A percentile compares a stretch with the other conserved stretches of the same genome.
Evolutionary conservation across 139 green algal species (phyloP).

Genomic region (Tetradesmus obliquus): DNA sequence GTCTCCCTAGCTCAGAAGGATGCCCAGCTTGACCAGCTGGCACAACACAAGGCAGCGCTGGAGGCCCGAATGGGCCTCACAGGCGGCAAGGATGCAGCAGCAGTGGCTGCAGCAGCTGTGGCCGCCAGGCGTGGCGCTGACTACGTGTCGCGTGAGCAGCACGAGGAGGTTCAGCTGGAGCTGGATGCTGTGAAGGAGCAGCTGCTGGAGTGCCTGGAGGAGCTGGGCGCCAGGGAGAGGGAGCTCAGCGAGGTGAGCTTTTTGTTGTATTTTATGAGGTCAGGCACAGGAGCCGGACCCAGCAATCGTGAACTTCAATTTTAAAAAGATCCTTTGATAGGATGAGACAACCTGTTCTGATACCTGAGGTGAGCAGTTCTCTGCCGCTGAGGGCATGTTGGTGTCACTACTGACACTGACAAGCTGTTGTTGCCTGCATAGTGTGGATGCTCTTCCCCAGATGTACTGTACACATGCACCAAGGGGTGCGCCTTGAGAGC

Average conservation of each 20-base stretch:
- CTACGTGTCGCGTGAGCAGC: constrained; percentile 61
- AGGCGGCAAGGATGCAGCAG: constrained; percentile 10
- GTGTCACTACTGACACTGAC: too few species aligned
- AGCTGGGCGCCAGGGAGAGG: constrained; percentile 60
- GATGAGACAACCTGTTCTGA: not conserved
- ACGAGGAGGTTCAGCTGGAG: constrained; percentile 61
- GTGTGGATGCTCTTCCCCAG: not conserved
- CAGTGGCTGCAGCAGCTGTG: constrained; percentile 8
- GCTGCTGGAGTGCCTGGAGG: constrained; percentile 64
- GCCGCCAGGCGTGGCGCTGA: constrained; percentile 5
- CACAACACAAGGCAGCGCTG: constrained; percentile 24
- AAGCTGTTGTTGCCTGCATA: too few species aligned
- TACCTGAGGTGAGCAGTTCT: not conserved
- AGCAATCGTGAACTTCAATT: too few species aligned
- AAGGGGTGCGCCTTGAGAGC: too few species aligned
- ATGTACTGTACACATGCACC: not conserved
- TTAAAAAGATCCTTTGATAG: too few species aligned
- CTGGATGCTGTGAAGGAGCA: constrained; percentile 59
- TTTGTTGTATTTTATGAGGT: not conserved
- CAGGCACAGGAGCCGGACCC: not conserved
- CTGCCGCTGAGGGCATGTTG: too few species aligned
- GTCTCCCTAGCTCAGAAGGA: constrained; percentile 39
- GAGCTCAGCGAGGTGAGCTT: constrained; percentile 60
- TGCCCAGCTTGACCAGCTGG: constrained; percentile 40
- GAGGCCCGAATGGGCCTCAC: constrained; percentile 21